phyloP scores from a whole-genome alignment of 1,139 yeast genomes.

The Diutina catenulata region DNA sequence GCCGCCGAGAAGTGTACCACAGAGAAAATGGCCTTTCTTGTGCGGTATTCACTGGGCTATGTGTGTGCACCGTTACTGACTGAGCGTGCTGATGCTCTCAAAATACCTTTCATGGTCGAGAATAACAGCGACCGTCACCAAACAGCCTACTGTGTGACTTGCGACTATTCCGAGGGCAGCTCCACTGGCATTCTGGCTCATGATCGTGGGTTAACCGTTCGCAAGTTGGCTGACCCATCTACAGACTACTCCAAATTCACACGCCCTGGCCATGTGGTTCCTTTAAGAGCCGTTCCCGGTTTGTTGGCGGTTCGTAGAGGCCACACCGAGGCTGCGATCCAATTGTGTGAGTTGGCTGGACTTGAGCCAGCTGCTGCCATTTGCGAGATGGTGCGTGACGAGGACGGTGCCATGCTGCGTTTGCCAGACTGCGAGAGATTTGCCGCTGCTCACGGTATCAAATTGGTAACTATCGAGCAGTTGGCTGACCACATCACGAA shows the following conservation, averaged over 20 bases:
- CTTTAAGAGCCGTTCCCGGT: conserved; percentile 84
- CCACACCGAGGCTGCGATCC: conserved; percentile 98
- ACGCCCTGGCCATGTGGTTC: conserved; percentile 90
- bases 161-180: conserved; percentile 75
- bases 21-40: conserved; percentile 88
- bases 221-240: conserved; percentile 46
- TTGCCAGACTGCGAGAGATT: conserved; percentile 74
- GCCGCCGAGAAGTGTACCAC: conserved; percentile 78
- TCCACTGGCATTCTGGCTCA: conserved; percentile 97
- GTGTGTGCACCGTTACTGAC: conserved; percentile 84
- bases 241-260: conserved; percentile 42
- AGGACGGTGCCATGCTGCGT: conserved; percentile 94
- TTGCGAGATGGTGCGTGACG: conserved; percentile 87
- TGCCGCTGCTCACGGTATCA: conserved; percentile 49
- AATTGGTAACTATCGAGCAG: conserved; percentile 73
- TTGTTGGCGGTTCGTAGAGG: conserved; percentile 77
- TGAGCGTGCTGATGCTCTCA: conserved; percentile 66
- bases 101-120: conserved; percentile 68
- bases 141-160: conserved; percentile 92
- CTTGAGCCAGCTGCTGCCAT: conserved; percentile 83
- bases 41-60: conserved; percentile 81
- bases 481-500: conserved; percentile 42
- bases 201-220: conserved; percentile 82
- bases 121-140: conserved; percentile 76
- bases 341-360: conserved; percentile 67